phyloP scores from a whole-genome alignment of 108 stramenopile genomes.

The Bacterosira constricta region DNA sequence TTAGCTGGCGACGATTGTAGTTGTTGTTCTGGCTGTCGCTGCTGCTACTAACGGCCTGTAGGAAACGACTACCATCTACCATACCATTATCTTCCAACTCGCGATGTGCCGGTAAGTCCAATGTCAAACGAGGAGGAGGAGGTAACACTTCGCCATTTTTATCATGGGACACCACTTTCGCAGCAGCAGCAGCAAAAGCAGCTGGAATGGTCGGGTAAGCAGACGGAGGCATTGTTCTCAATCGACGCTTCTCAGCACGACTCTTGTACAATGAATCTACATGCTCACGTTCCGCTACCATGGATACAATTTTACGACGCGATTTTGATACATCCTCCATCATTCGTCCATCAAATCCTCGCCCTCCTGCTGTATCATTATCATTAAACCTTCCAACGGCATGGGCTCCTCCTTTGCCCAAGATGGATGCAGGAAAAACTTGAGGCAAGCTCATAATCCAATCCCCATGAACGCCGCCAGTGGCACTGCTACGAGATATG shows the following conservation, averaged over 20 bases:
- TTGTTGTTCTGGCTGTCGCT: neutral
- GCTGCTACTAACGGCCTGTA: neutral
- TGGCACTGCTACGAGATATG: neutral
- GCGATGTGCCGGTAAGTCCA: slow-evolving; percentile 38
- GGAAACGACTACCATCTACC: neutral
- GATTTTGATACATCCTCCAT: neutral
- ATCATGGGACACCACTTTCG: neutral
- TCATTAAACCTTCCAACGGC: neutral
- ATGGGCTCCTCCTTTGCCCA: neutral
- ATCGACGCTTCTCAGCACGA: slow-evolving; percentile 19
- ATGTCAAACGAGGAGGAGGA: slow-evolving; percentile 16
- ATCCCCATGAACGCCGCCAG: neutral
- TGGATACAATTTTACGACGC: slow-evolving; percentile 6
- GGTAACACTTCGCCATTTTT: neutral
- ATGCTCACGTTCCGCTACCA: slow-evolving; percentile 22
- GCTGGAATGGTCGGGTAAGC: neutral
- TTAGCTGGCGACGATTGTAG: slow-evolving; percentile 17
- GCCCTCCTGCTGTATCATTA: neutral
- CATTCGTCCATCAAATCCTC: neutral
- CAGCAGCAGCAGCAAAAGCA: neutral
- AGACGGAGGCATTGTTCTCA: slow-evolving; percentile 25
- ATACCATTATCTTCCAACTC: slow-evolving; percentile 10
- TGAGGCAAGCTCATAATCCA: slow-evolving; percentile 30
- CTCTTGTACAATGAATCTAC: slow-evolving; percentile 7
- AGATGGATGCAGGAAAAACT: slow-evolving; percentile 3